A percentile compares a stretch with the other conserved stretches of the same genome.
Conservation (phyloP, 768 basidiomycete species). For the Pleurotus salmoneostramineus region DNA sequence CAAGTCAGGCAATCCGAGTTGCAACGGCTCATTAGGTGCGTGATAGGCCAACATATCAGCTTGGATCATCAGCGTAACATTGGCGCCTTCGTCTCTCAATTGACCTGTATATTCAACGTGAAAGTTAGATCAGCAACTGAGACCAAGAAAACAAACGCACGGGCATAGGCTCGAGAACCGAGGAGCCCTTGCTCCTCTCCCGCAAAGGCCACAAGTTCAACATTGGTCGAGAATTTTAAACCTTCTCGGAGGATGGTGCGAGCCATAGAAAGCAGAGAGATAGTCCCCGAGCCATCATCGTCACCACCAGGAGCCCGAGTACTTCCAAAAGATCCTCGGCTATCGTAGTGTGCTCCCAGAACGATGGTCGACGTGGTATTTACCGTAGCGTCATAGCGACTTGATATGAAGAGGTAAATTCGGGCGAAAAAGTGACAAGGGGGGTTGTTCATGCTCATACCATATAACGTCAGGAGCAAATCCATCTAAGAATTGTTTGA, state of each 20-base stretch:
- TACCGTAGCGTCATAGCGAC: slow-evolving; percentile 53
- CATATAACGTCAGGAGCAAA: slow-evolving; percentile 90
- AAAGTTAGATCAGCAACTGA: not conserved
- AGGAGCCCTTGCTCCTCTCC: slow-evolving; percentile 90
- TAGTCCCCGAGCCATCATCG: slow-evolving; percentile 55
- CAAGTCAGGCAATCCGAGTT: slow-evolving; percentile 77
- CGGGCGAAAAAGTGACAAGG: not conserved
- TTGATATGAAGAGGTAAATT: slow-evolving; percentile 16
- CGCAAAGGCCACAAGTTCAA: slow-evolving; percentile 80
- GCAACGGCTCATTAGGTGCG: slow-evolving; percentile 70
- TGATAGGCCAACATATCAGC: slow-evolving; percentile 93
- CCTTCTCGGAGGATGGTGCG: slow-evolving; percentile 63
- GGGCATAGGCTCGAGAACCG: slow-evolving; percentile 76
- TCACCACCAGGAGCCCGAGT: slow-evolving; percentile 56
- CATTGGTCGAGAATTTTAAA: slow-evolving; percentile 69
- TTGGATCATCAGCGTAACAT: slow-evolving; percentile 82
- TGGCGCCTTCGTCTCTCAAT: slow-evolving; percentile 52
- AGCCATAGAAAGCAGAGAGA: slow-evolving; percentile 77
- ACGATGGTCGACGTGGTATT: slow-evolving; percentile 65
- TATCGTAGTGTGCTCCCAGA: slow-evolving; percentile 87
- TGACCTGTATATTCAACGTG: slow-evolving; percentile 35
- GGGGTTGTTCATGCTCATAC: slow-evolving; percentile 29
- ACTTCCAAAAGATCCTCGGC: slow-evolving; percentile 83
- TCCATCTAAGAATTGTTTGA: slow-evolving; percentile 61
- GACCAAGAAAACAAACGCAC: slow-evolving; percentile 36